Base-by-base conservation (phyloP, 2,329 filamentous ascomycete genomes). In the Botrytis fabae region DNA sequence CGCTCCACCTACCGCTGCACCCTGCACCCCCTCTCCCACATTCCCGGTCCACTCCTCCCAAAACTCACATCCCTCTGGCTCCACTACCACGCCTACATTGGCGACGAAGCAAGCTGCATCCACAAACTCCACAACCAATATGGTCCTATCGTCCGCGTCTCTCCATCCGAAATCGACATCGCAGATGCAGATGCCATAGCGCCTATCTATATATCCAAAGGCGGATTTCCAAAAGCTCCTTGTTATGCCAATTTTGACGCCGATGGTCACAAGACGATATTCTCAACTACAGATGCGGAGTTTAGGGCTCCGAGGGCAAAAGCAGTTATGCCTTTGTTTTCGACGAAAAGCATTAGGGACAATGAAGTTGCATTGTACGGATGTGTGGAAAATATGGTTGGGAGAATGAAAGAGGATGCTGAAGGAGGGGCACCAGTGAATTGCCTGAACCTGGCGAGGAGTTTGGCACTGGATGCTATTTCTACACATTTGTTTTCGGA, bases 241-340 rank as follows among this genome's bases (percentile, higher is more conserved):
- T 85, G 82, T 73, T 89, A 89, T 77, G 79, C 80, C 0, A 89
- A 89, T 75, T 89, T 89, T 76, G 85, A 89, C 73, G 86, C 88
- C 28, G 87, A 88, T 75, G 86, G 85, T 0, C 85, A 86, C 75
- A 79, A 83, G 42, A 86, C 86, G 1, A 85, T 90, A 51, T 90
- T 90, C 79, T 86, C 84, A 5, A 83, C 82, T 0, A 80, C 82
- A 28, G 82, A 84, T 72, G 79, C 78, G 5, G 81, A 81, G 4
- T 80, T 85, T 61, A 78, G 86, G 18, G 82, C 82, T 4, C 75
- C 79, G 6, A 79, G 86, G 63, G 85, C 85, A 20, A 88, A 87
- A 77, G 84, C 85, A 25, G 85, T 88, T 0, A 78, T 83, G 46
- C 81, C 83, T 0, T 75, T 88, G 73, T 88, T 88, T 78, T 84